Evolutionary conservation across 768 basidiomycete species (phyloP), one percentile per base, ranked within the genome.

Genomic region (Suillus tomentosus): DNA sequence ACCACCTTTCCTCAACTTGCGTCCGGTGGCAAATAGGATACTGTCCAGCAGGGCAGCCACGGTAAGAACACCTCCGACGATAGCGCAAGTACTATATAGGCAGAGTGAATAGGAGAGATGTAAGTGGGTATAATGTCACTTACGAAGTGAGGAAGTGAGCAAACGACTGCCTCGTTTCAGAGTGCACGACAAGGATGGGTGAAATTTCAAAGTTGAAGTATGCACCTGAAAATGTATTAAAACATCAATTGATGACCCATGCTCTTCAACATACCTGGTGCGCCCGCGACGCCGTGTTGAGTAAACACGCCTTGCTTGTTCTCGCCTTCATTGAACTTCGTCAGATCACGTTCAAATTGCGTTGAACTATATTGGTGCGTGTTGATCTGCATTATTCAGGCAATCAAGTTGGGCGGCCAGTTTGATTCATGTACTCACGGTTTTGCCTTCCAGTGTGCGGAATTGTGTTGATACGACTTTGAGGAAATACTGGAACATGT

Each of bases 401-500:
- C 17, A 27, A 58, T 42, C 17, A 27, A 42, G 19, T 31, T 7
- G 17, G 31, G 17, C 5, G 27, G 11, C 17, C 40, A 27, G 6
- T 27, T 42, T 24, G 24, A 9, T 55, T 24, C 60, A 62, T 54
- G n/a, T 36, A 78, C 86, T 50, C 72, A 91, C 91, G 11, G 78
- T 74, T 69, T 89, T 84, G 37, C 88, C 91, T 65, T 90, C 86
- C 34, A 96, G 80, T n/a, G 89, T 91, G 66, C 87, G 84, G 80
- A 97, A 98, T 73, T 91, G 90, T 2, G 96, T 99, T 8, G 95
- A 94, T 47, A 99, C 97, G 53, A 99, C 96, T 78, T 99, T 99
- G 72, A 99, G 83, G 87, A 98, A 99, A 78, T 99, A 96, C 73
- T 99, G 95, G 85, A 95, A 97, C 94, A 97, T 95, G 75, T 94